Evolutionary conservation across 345 rosid genomes (phyloP).

Genomic region (Lepidium didymum): DNA sequence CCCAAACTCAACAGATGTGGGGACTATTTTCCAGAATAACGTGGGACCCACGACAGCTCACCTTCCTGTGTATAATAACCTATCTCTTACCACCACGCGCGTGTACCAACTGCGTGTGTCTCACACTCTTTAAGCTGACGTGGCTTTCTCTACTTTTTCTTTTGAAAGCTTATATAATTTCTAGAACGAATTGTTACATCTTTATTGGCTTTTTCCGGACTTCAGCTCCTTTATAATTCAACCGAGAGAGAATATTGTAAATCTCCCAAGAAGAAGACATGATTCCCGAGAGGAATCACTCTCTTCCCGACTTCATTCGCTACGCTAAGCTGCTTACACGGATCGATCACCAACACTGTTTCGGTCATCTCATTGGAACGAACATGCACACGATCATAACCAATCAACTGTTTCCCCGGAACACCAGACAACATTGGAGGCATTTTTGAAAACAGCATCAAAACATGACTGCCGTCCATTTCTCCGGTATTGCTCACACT

Average conservation of each 20-base stretch:
- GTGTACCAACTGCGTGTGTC: not conserved
- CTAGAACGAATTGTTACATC: not conserved
- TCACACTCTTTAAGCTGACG: slow-evolving; percentile 2
- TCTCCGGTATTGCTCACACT: slow-evolving; percentile 54
- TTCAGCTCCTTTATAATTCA: slow-evolving; percentile 23
- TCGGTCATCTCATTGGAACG: slow-evolving; percentile 30
- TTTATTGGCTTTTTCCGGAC: not conserved
- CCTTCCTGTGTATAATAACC: not conserved
- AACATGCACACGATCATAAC: slow-evolving; percentile 66
- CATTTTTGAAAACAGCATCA: slow-evolving; percentile 54
- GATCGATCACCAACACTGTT: slow-evolving; percentile 53
- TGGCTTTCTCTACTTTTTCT: not conserved
- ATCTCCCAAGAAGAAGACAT: slow-evolving; percentile 55
- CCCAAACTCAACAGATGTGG: slow-evolving; percentile 13
- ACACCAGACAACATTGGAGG: slow-evolving; percentile 41
- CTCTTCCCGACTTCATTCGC: slow-evolving; percentile 56
- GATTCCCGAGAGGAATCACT: slow-evolving; percentile 49
- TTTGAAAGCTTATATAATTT: not conserved
- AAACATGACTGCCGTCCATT: slow-evolving; percentile 66
- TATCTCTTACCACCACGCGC: slow-evolving; percentile 3
- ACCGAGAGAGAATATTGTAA: slow-evolving; percentile 43
- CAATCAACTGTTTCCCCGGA: slow-evolving; percentile 67
- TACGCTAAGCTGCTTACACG: slow-evolving; percentile 62
- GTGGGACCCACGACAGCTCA: slow-evolving; percentile 27
- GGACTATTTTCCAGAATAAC: not conserved